Evolutionary conservation across 306 rosid genomes (phyloP).

Genomic region (Cucurbita argyrosperma): DNA sequence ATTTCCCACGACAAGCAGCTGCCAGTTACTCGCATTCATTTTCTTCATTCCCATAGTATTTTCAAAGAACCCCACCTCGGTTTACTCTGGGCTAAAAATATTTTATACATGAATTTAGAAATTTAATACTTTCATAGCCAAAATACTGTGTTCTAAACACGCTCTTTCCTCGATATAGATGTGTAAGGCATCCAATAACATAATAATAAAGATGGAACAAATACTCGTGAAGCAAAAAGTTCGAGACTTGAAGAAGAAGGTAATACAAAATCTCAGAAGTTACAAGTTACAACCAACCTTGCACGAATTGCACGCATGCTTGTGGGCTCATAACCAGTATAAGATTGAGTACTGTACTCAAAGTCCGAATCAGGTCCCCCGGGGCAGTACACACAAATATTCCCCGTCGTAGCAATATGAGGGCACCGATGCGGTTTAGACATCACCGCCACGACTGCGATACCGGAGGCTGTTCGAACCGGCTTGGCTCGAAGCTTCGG

Average conservation of each 20-base stretch:
- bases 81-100: background rate
- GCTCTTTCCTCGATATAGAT: background rate
- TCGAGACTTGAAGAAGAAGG: background rate
- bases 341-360: constrained; percentile 93
- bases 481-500: constrained; percentile 96
- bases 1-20: background rate
- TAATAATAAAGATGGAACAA: background rate
- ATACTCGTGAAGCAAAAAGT: background rate
- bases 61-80: background rate
- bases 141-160: background rate
- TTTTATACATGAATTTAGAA: background rate
- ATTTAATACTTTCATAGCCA: background rate
- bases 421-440: constrained; percentile 96
- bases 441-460: constrained; percentile 95
- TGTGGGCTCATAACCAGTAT: constrained; percentile 95
- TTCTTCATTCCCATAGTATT: background rate
- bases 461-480: constrained; percentile 87
- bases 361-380: constrained; percentile 96
- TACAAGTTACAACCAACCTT: constrained; percentile 28
- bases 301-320: constrained; percentile 99
- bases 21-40: background rate
- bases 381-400: constrained; percentile 92
- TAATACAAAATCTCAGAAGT: background rate
- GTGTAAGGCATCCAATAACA: background rate
- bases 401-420: constrained; percentile 90